Evolutionary conservation across 2,329 filamentous ascomycete genomes (phyloP).

Genomic region (Colletotrichum orchidophilum): DNA sequence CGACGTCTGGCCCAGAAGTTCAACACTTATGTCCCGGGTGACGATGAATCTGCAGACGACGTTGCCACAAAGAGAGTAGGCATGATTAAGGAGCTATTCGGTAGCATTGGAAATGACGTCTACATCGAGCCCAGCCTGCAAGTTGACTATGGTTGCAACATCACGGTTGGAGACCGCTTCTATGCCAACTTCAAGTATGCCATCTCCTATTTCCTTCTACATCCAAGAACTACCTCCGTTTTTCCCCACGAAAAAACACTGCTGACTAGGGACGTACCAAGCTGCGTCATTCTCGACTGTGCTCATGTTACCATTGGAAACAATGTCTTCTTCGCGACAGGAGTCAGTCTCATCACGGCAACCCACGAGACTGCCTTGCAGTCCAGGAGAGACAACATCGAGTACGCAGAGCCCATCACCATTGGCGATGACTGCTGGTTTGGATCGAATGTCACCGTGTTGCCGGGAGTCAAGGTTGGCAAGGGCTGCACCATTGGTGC

Average conservation of each 20-base stretch:
- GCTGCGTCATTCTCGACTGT: constrained; percentile 55
- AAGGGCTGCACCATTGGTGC: constrained; percentile 52
- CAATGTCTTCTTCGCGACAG: constrained; percentile 60
- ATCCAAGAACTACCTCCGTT: neutral
- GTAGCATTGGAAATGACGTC: constrained; percentile 58
- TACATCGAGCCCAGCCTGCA: constrained; percentile 70
- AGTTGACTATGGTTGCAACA: constrained; percentile 74
- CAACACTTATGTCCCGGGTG: constrained; percentile 63
- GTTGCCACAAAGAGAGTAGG: constrained; percentile 50
- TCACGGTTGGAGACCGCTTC: constrained; percentile 68
- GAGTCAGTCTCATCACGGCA: constrained; percentile 61
- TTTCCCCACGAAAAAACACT: neutral
- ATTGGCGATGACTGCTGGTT: constrained; percentile 60
- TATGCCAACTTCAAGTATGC: constrained; percentile 67
- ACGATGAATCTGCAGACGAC: constrained; percentile 52
- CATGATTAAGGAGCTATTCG: constrained; percentile 60
- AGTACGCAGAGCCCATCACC: constrained; percentile 57
- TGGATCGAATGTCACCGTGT: constrained; percentile 54
- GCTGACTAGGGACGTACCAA: neutral
- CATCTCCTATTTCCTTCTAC: neutral
- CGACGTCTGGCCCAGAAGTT: constrained; percentile 66
- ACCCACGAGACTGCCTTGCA: constrained; percentile 62
- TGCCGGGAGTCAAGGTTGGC: constrained; percentile 52
- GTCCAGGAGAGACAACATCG: constrained; percentile 55
- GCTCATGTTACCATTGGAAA: constrained; percentile 61